These are phyloP conservation scores for Leccinum imitatum DNA, from an alignment of 768 basidiomycete species.

Conservation along the genomic window DNA sequence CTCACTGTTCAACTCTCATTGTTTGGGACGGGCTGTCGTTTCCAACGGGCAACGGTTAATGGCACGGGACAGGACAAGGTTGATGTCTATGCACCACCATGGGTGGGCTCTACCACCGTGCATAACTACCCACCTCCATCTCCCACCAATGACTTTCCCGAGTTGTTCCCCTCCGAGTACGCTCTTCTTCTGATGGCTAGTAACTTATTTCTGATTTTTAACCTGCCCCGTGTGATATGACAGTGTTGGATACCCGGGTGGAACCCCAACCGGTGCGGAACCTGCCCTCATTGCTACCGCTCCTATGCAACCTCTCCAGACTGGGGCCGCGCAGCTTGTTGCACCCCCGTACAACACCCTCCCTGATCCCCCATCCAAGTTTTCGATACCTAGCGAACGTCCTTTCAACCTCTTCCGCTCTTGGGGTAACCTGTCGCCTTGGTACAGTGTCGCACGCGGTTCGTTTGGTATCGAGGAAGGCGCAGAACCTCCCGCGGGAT, in stretches of 20 bases:
- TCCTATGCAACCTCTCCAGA: conserved; percentile 76
- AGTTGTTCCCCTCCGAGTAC: conserved; percentile 66
- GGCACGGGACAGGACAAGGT: conserved; percentile 11
- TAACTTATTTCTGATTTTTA: background rate
- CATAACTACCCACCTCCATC: conserved; percentile 71
- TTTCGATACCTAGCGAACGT: conserved; percentile 20
- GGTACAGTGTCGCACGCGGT: conserved; percentile 70
- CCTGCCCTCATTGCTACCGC: conserved; percentile 71
- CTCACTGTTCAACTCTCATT: conserved; percentile 47
- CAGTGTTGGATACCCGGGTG: conserved; percentile 71
- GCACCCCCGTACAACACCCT: conserved; percentile 39
- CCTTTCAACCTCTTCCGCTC: conserved; percentile 68
- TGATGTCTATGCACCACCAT: conserved; percentile 54
- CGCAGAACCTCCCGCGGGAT: conserved; percentile 68
- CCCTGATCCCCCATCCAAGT: conserved; percentile 13
- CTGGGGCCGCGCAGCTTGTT: conserved; percentile 64
- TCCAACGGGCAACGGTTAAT: conserved; percentile 2
- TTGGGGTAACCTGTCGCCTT: conserved; percentile 86
- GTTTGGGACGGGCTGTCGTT: conserved; percentile 37
- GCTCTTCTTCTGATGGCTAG: background rate
- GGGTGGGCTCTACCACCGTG: conserved; percentile 68
- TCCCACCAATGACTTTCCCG: conserved; percentile 71
- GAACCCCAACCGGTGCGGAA: conserved; percentile 79
- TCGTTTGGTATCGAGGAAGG: conserved; percentile 73
- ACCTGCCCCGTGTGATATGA: background rate